These are phyloP conservation scores for Leishmania guyanensis DNA, from an alignment of 208 protist species.

Conservation along the genomic window DNA sequence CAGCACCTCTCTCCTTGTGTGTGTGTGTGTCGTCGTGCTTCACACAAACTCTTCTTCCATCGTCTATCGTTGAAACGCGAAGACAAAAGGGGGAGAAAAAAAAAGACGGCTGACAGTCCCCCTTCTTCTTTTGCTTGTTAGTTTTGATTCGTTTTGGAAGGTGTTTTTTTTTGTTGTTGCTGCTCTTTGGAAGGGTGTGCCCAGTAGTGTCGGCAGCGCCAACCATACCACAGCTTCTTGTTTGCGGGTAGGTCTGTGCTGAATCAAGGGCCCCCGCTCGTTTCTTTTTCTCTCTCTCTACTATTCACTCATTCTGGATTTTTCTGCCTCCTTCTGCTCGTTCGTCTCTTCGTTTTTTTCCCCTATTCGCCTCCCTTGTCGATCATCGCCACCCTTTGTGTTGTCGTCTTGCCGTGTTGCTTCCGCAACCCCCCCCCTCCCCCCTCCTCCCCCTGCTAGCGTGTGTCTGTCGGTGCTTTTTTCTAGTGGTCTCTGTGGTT, in stretches of 20 bases:
- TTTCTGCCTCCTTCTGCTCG: neutral
- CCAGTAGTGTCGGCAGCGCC: neutral
- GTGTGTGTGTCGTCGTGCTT: neutral
- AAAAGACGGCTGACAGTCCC: neutral
- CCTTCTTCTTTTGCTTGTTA: neutral
- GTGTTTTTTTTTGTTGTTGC: neutral
- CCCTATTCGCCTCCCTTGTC: slow-evolving; percentile 9
- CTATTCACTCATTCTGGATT: neutral
- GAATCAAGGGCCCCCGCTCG: neutral
- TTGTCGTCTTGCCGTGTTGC: neutral
- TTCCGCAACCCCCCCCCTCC: neutral
- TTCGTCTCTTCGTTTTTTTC: slow-evolving; percentile 1
- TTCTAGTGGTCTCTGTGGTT: neutral
- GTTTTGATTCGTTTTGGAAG: neutral
- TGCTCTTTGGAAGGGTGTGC: neutral
- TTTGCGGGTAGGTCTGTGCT: neutral
- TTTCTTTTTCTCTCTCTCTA: slow-evolving; percentile 1
- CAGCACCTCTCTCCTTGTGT: neutral
- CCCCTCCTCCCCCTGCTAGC: neutral
- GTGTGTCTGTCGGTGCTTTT: neutral
- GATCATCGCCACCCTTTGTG: neutral
- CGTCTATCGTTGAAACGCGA: neutral
- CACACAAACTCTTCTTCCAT: neutral
- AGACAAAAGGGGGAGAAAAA: neutral
- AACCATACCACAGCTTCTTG: neutral